phyloP scores from a whole-genome alignment of 768 basidiomycete genomes.

The Chalciporus sphaerocephalus region DNA sequence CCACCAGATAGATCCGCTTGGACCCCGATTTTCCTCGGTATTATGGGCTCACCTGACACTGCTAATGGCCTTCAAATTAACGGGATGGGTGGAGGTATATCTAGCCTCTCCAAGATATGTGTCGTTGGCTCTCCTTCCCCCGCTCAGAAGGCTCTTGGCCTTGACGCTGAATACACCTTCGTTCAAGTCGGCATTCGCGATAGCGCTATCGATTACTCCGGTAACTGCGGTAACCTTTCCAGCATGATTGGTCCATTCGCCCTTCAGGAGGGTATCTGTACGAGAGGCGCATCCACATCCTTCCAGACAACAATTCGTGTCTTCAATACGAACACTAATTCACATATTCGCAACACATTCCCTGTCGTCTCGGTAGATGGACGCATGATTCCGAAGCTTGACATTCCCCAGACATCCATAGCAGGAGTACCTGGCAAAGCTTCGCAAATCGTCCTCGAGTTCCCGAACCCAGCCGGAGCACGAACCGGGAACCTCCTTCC shows the following conservation, averaged over 20 bases:
- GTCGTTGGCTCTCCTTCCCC: conserved; percentile 52
- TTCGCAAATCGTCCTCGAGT: conserved; percentile 63
- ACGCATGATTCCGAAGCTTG: conserved; percentile 34
- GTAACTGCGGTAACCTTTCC: conserved; percentile 74
- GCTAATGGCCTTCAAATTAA: conserved; percentile 66
- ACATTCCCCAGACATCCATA: conserved; percentile 49
- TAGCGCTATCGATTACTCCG: conserved; percentile 56
- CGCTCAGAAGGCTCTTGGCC: conserved; percentile 38
- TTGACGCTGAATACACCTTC: conserved; percentile 71
- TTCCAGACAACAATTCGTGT: conserved; percentile 46
- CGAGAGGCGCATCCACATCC: neutral
- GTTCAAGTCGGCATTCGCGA: conserved; percentile 61
- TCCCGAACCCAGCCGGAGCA: conserved; percentile 62
- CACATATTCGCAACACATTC: conserved; percentile 66
- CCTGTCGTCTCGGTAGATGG: conserved; percentile 35
- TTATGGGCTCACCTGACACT: conserved; percentile 82
- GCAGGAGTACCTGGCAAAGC: conserved; percentile 67
- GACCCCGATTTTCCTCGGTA: conserved; percentile 58
- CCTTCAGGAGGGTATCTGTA: conserved; percentile 58
- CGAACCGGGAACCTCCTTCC: conserved; percentile 70
- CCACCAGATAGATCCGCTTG: conserved; percentile 50
- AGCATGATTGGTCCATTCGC: conserved; percentile 73
- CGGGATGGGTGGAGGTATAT: conserved; percentile 78
- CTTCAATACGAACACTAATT: conserved; percentile 71
- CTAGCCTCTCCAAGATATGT: conserved; percentile 70